phyloP scores from a whole-genome alignment of 371 early-diverging fungal species.

The Amoeboaphelidium occidentale region DNA sequence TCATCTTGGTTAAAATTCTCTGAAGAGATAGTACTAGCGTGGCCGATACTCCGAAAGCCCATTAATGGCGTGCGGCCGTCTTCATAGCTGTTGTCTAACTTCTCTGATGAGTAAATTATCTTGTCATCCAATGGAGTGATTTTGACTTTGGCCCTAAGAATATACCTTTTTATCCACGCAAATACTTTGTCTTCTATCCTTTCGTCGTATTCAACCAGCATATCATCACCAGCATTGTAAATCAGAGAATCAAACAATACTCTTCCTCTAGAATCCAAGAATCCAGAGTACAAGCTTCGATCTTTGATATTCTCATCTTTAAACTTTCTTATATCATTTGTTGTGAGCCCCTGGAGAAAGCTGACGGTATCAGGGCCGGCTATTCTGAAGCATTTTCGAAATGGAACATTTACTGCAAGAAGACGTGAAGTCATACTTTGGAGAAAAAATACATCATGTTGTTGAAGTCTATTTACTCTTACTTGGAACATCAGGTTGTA shows the following conservation, averaged over 20 bases:
- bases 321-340: constrained; percentile 53
- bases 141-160: constrained; percentile 44
- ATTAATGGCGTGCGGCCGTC: not conserved
- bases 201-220: constrained; percentile 47
- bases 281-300: constrained; percentile 30
- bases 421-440: too few species aligned
- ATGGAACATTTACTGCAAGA: too few species aligned
- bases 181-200: constrained; percentile 19
- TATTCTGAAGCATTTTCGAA: constrained; percentile 38
- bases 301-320: too few species aligned
- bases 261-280: constrained; percentile 28
- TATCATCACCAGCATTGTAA: constrained; percentile 33
- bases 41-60: not conserved
- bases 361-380: constrained; percentile 43
- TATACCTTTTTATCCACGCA: constrained; percentile 43
- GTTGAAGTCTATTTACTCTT: too few species aligned
- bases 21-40: not conserved
- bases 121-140: constrained; percentile 9
- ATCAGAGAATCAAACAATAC: constrained; percentile 72
- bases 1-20: not conserved
- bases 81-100: not conserved
- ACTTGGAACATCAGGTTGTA: too few species aligned
- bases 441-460: too few species aligned
- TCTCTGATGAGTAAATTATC: not conserved
- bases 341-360: constrained; percentile 69